These are phyloP conservation scores for Didymella pinodella DNA, from an alignment of 2,329 filamentous ascomycete species.

Conservation along the genomic window DNA sequence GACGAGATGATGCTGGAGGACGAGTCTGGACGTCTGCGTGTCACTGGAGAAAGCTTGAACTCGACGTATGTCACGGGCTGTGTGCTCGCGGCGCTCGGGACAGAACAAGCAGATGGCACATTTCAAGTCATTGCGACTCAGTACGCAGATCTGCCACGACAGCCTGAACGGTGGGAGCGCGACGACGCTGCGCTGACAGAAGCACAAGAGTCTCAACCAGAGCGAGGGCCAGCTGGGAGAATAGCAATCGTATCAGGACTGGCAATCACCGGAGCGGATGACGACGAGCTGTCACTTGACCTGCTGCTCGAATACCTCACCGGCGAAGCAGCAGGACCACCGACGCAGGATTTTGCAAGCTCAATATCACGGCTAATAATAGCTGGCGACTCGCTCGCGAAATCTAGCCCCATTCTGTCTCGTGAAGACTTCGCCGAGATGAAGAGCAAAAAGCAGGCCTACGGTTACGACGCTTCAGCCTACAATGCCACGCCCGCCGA, in stretches of 20 bases:
- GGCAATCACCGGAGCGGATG: constrained; percentile 78
- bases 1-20: constrained; percentile 89
- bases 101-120: constrained; percentile 89
- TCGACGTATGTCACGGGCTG: constrained; percentile 86
- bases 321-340: constrained; percentile 74
- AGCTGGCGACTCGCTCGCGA: constrained; percentile 83
- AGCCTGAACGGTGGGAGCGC: constrained; percentile 80
- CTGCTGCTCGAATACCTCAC: constrained; percentile 87
- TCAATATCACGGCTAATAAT: constrained; percentile 86
- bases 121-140: constrained; percentile 92
- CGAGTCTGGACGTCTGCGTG: constrained; percentile 84
- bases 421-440: constrained; percentile 55
- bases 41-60: constrained; percentile 75
- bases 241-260: constrained; percentile 90
- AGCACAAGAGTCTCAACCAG: constrained; percentile 48
- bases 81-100: constrained; percentile 92
- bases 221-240: constrained; percentile 66
- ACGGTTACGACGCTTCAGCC: constrained; percentile 87
- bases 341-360: constrained; percentile 66
- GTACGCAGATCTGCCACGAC: constrained; percentile 83
- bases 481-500: constrained; percentile 89
- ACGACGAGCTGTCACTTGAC: constrained; percentile 76
- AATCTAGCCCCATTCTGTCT: constrained; percentile 56
- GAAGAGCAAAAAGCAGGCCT: constrained; percentile 73
- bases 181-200: constrained; percentile 55